Conservation (phyloP, 352 stramenopile species). For the Phytophthora europaea region DNA sequence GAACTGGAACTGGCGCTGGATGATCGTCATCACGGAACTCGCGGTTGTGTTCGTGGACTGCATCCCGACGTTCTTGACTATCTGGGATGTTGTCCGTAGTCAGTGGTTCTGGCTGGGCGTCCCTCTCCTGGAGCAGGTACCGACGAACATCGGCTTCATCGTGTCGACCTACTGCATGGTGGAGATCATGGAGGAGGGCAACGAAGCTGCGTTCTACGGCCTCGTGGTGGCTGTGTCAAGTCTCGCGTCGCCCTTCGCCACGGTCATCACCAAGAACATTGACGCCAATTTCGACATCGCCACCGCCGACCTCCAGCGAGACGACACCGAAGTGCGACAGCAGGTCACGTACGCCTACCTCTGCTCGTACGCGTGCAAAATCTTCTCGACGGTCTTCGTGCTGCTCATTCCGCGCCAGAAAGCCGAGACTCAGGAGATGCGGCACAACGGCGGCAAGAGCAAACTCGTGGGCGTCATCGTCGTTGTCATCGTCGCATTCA, state of each 20-base stretch:
- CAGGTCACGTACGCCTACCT: constrained; percentile 55
- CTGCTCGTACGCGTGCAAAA: constrained; percentile 48
- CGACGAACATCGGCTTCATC: constrained; percentile 56
- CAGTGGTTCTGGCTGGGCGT: constrained; percentile 72
- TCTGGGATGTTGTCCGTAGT: constrained; percentile 60
- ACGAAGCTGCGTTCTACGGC: constrained; percentile 61
- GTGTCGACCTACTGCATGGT: constrained; percentile 63
- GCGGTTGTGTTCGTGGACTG: constrained; percentile 51
- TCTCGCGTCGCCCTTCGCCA: constrained; percentile 54
- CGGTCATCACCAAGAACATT: constrained; percentile 65
- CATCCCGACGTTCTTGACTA: constrained; percentile 58
- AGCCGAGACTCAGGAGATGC: constrained; percentile 61
- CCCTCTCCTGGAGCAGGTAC: constrained; percentile 54
- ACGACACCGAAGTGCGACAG: constrained; percentile 44
- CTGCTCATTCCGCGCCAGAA: constrained; percentile 60
- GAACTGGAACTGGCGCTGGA: constrained; percentile 65
- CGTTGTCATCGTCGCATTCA: constrained; percentile 48
- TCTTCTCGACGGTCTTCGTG: constrained; percentile 56
- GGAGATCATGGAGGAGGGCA: constrained; percentile 60
- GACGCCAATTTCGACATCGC: constrained; percentile 60
- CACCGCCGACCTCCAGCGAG: constrained; percentile 46
- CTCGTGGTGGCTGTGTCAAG: constrained; percentile 53
- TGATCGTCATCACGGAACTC: constrained; percentile 51
- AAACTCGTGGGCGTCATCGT: constrained; percentile 50
- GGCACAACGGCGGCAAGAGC: constrained; percentile 42